Conservation (phyloP, 148 eudicot genomes). For the Fallopia convolvulus region DNA sequence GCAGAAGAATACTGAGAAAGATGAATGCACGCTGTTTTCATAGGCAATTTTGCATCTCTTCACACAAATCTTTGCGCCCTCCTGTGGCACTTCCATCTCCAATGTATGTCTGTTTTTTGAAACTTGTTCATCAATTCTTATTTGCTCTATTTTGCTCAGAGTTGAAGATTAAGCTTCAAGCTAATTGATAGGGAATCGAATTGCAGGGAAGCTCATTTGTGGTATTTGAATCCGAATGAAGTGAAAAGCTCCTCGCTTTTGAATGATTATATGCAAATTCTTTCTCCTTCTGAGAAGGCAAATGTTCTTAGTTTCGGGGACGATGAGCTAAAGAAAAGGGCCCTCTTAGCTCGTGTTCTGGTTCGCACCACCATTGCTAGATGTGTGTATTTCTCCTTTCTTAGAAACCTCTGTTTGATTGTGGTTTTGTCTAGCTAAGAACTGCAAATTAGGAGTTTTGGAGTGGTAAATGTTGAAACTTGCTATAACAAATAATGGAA, state of each 20-base stretch:
- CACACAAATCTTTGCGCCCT: constrained; percentile 29
- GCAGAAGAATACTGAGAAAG: background rate
- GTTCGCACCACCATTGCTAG: constrained; percentile 90
- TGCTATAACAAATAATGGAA: background rate
- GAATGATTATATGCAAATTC: constrained; percentile 48
- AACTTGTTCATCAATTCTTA: background rate
- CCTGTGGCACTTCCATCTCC: constrained; percentile 48
- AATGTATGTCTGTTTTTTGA: constrained; percentile 28
- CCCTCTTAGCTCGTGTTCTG: constrained; percentile 67
- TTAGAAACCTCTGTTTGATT: background rate
- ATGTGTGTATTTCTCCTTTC: constrained; percentile 37
- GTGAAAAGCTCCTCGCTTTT: constrained; percentile 46
- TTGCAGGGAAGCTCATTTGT: constrained; percentile 78
- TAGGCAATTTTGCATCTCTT: constrained; percentile 28
- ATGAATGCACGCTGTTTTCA: constrained; percentile 43
- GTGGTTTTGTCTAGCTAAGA: background rate
- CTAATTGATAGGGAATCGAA: background rate
- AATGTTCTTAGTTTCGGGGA: constrained; percentile 40
- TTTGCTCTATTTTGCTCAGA: background rate
- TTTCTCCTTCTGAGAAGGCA: constrained; percentile 63
- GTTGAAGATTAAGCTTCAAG: background rate
- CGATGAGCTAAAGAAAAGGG: constrained; percentile 50
- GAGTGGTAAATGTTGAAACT: background rate
- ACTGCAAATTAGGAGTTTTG: background rate
- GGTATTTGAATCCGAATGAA: constrained; percentile 73